Evolutionary conservation across 2,329 filamentous ascomycete genomes (phyloP).

Genomic region (Cytospora leucostoma): DNA sequence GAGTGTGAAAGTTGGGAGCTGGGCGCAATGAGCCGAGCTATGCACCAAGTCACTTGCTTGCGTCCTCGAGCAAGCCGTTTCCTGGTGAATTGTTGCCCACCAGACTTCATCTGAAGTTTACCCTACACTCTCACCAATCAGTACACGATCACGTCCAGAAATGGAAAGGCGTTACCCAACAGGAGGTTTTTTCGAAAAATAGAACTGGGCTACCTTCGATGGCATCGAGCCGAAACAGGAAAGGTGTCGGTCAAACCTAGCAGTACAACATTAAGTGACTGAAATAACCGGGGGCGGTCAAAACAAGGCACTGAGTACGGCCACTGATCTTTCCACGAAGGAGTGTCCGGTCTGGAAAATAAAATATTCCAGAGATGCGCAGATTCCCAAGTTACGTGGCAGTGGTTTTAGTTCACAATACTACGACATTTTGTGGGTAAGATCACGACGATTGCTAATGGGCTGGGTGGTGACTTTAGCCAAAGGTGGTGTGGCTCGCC

Average conservation of each 20-base stretch:
- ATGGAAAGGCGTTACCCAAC: background rate
- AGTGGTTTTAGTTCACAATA: background rate
- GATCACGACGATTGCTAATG: background rate
- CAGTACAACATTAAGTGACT: background rate
- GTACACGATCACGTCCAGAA: background rate
- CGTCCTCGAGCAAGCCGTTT: too few relatives aligned
- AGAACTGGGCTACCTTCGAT: too few relatives aligned
- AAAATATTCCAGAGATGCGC: background rate
- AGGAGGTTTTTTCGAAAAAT: background rate
- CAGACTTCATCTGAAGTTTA: too few relatives aligned
- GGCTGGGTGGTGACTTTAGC: background rate
- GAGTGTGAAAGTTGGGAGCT: too few relatives aligned
- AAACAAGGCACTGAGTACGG: background rate
- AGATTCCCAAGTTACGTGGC: background rate
- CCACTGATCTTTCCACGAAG: background rate
- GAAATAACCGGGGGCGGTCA: background rate
- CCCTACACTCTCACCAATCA: too few relatives aligned
- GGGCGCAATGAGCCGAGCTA: too few relatives aligned
- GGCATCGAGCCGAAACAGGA: too few relatives aligned
- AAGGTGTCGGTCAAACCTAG: too few relatives aligned
- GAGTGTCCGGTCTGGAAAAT: background rate
- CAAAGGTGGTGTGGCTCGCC: background rate
- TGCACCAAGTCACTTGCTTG: too few relatives aligned
- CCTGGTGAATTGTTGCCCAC: too few relatives aligned
- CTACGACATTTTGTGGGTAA: background rate